Evolutionary conservation across 2,329 filamentous ascomycete genomes (phyloP).

Genomic region (Aspergillus sp.): DNA sequence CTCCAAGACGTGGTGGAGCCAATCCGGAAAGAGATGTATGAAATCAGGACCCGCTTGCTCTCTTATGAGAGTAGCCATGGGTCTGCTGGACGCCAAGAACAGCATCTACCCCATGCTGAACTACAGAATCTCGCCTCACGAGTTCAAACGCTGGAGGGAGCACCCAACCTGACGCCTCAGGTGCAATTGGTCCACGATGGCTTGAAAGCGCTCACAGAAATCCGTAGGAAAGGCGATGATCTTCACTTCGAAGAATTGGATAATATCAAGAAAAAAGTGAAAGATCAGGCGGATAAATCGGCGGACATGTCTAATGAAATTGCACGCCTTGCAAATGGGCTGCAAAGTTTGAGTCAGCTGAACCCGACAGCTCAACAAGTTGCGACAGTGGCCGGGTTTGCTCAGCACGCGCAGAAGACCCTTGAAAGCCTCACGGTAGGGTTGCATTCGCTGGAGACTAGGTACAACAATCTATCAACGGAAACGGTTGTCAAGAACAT

Average conservation of each 20-base stretch:
- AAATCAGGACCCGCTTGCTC: not conserved
- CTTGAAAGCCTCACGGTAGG: constrained; percentile 20
- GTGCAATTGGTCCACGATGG: not conserved
- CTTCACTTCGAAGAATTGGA: constrained; percentile 20
- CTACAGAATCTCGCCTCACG: not conserved
- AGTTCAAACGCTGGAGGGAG: not conserved
- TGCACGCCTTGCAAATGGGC: not conserved
- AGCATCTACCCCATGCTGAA: not conserved
- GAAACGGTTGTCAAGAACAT: constrained; percentile 37
- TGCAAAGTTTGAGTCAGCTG: not conserved
- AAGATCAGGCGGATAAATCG: not conserved
- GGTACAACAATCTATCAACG: constrained; percentile 51
- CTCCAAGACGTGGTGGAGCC: not conserved
- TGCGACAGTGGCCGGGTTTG: not conserved
- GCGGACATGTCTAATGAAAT: not conserved
- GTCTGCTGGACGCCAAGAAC: not conserved
- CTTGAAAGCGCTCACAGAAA: not conserved
- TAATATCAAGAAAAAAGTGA: constrained; percentile 12
- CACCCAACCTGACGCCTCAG: too few species aligned
- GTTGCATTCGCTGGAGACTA: constrained; percentile 45
- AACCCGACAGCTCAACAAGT: not conserved
- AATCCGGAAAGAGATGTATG: not conserved
- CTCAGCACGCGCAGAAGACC: not conserved
- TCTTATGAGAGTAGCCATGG: not conserved
- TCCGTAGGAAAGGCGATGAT: constrained; percentile 24